Base-by-base conservation (phyloP, 352 stramenopile species). In the Peronospora tabacina region DNA sequence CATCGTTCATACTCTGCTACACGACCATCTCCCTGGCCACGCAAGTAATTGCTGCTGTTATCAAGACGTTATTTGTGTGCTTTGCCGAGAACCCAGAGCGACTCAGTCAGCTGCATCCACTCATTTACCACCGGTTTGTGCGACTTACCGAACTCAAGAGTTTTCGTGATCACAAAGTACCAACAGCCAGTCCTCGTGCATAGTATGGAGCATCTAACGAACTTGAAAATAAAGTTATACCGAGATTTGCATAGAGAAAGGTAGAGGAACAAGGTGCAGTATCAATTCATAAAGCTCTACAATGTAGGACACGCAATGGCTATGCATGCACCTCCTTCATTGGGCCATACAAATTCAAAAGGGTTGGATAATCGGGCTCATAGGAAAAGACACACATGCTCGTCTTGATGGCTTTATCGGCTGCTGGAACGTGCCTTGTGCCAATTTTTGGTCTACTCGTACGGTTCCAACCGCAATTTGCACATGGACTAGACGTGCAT, bases 61-160 rank as follows among this genome's bases (percentile, higher is more conserved):
- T 91, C 53, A 91, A 93, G 68, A 91, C 82, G 20, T 55, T 93
- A 15, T 93, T 90, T 52, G 77, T 93, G 33, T 93, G 82, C 66
- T 93, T 93, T 45, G 80, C 82, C 2, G 76, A 91, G 62, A 85
- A 87, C 48, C 82, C 82, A 16, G 69, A 57, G 16, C 77, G 78
- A 10, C 57, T 93, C 33, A 90, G 75, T 38, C 77, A 90, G 61
- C 61, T 91, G 17, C 77, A 93, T 47, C 80, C 82, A 41, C 70
- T 93, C 22, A 91, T 93, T 53, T 93, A 93, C 63, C 82, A 93
- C 57, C 77, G 80, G 30, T 89, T 90, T 49, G 74, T 88, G 44
- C 75, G 82, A 8, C 74, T 93, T 10, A 67, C 82, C 4, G 82
- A 93, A 51, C 69, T 93, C 59, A 82, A 92, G 61, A 90, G 73